phyloP scores from a whole-genome alignment of 306 rosid species.

The Gillenia trifoliata region DNA sequence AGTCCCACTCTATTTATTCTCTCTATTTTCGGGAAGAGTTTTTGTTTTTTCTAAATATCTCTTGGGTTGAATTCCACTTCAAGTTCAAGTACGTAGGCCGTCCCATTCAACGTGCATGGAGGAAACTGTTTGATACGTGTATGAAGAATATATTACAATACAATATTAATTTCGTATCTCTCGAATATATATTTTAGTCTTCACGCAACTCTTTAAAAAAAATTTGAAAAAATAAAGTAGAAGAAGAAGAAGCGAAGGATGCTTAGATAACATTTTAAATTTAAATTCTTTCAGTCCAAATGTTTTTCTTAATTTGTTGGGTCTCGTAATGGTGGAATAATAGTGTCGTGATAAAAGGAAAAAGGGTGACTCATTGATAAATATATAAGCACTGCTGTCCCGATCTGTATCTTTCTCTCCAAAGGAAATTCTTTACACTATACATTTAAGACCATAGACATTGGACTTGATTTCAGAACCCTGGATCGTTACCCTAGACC shows the following conservation, averaged over 20 bases:
- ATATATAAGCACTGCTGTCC: not conserved
- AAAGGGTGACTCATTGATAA: not conserved
- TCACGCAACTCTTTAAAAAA: not conserved
- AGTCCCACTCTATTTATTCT: no score
- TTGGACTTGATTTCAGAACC: no score
- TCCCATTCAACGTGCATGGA: no score
- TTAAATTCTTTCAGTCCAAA: not conserved
- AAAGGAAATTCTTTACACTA: not conserved
- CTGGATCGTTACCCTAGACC: no score
- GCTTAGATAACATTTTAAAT: not conserved
- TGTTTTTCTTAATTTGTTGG: not conserved
- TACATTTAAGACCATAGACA: no score
- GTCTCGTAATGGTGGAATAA: not conserved
- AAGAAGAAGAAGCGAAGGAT: not conserved
- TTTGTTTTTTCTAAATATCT: no score
- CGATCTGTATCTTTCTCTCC: not conserved
- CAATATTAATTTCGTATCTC: not conserved
- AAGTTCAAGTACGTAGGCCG: no score
- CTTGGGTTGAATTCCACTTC: no score
- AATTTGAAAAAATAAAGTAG: not conserved
- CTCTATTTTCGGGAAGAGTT: no score
- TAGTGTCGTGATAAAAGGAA: not conserved
- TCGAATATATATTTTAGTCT: not conserved
- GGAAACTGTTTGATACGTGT: not conserved
- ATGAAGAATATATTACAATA: not conserved